Base-by-base conservation (phyloP, 2,329 filamentous ascomycete species). In the Chalaropsis thielavioides region DNA sequence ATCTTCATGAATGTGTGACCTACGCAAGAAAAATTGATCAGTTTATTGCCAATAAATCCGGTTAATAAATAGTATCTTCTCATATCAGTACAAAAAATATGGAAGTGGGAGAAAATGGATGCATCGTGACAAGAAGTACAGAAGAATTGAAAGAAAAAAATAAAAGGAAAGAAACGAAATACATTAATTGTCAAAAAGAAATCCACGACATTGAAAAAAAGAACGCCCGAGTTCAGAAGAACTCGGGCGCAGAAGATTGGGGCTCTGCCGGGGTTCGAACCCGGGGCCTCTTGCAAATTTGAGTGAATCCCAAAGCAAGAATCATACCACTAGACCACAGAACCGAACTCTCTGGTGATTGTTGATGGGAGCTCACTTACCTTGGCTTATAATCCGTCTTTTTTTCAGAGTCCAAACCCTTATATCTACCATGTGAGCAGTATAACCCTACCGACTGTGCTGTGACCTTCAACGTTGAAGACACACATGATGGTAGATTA, bases 311-410 rank as follows among this genome's bases (percentile, higher is more conserved):
- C 64, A 65, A 65, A 65, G 64, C 64, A 65, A 65, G 64, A 65
- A 65, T 65, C 64, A 65, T 65, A 65, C 64, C 64, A 60, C 64
- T 62, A 62, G 64, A 65, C 64, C 64, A 65, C 64, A 65, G 64
- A 44, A 49, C 64, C 64, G 49, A 19, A 15, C 17, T n/a, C 3
- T 56, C 24, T 35, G 24, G 51, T 27, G 24, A 56, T 56, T 56
- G 22, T 56, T 56, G 49, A 13, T 54, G 27, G 11, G 19, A 11
- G 49, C 6, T 19, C 7, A 46, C 19, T 46, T 46, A 46, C 41
- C 13, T n/a, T 17, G n/a, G 6, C 6, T 62, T 62, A 41, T 62
- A 44, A 44, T 4, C 35, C 35, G 5, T 10, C 4, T 38, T 8
- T 38, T 38, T 8, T 38, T 38, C 1, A 5, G 1, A 8, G 3